Conservation (phyloP, 306 rosid genomes). For the Mimosa bimucronata region DNA sequence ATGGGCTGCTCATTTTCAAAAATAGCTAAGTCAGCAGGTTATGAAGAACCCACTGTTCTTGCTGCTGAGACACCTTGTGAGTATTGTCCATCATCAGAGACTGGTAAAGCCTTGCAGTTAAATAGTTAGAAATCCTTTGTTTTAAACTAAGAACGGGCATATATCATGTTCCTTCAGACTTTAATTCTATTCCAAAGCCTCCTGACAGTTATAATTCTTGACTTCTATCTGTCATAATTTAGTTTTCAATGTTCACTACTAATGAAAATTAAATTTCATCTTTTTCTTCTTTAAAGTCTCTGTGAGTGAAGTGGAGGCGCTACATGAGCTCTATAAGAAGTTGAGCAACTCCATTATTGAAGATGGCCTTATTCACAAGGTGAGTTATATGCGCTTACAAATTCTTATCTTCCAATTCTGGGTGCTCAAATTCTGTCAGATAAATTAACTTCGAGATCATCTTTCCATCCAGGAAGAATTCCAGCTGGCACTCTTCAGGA, state of each 20-base stretch:
- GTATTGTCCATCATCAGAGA: constrained; percentile 34
- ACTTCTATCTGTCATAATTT: not conserved
- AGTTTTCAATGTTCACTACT: constrained; percentile 4
- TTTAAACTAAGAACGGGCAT: not conserved
- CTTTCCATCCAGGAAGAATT: constrained; percentile 78
- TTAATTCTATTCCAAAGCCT: not conserved
- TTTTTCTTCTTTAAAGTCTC: constrained; percentile 55
- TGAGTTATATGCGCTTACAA: constrained; percentile 27
- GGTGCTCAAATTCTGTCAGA: constrained; percentile 6
- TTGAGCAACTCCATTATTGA: constrained; percentile 80
- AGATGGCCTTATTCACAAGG: constrained; percentile 90
- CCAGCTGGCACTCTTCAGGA: constrained; percentile 86
- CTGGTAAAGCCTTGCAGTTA: not conserved
- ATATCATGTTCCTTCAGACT: not conserved
- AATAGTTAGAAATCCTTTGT: not conserved
- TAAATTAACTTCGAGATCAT: constrained; percentile 24
- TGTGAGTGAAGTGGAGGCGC: constrained; percentile 82
- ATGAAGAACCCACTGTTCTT: constrained; percentile 62
- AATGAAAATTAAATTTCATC: not conserved
- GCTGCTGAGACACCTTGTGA: constrained; percentile 77
- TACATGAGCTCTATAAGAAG: constrained; percentile 78
- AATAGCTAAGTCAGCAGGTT: constrained; percentile 48
- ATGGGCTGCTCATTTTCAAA: constrained; percentile 69
- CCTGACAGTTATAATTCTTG: not conserved
- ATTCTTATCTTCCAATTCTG: not conserved